Evolutionary conservation across 129 eudicot genomes (phyloP).

Genomic region (Arctium lappa): DNA sequence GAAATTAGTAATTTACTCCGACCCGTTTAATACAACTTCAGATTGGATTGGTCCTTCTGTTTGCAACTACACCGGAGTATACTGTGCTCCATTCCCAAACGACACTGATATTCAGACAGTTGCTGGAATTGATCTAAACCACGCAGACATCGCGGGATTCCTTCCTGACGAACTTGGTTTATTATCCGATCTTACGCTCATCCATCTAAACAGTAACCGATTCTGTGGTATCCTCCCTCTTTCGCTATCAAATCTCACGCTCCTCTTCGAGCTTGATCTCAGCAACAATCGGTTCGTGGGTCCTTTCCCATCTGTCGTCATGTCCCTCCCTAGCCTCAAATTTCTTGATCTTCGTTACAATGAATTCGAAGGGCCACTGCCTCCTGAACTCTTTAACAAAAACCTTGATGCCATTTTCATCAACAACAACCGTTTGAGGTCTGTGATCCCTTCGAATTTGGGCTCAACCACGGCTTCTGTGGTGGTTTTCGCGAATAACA

Average conservation of each 20-base stretch:
- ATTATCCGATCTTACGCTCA: slow-evolving; percentile 52
- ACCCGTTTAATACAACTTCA: slow-evolving; percentile 58
- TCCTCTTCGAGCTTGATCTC: slow-evolving; percentile 67
- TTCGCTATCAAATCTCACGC: slow-evolving; percentile 47
- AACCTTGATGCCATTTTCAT: slow-evolving; percentile 65
- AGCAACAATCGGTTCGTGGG: slow-evolving; percentile 86
- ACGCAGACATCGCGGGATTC: slow-evolving; percentile 64
- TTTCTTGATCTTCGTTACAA: slow-evolving; percentile 75
- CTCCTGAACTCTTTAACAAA: slow-evolving; percentile 49
- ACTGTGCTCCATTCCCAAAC: slow-evolving; percentile 49
- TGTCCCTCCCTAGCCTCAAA: slow-evolving; percentile 48
- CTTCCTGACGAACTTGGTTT: slow-evolving; percentile 69
- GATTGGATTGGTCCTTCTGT: slow-evolving; percentile 77
- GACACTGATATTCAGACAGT: slow-evolving; percentile 35
- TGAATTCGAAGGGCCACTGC: slow-evolving; percentile 70
- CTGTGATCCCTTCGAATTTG: slow-evolving; percentile 52
- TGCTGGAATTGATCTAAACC: slow-evolving; percentile 80
- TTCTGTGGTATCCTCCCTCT: slow-evolving; percentile 68
- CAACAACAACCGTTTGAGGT: slow-evolving; percentile 57
- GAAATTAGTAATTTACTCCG: slow-evolving; percentile 73
- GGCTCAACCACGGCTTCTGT: slow-evolving; percentile 59
- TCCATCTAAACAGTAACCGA: slow-evolving; percentile 69
- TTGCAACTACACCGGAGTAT: slow-evolving; percentile 69
- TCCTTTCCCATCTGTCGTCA: slow-evolving; percentile 63
- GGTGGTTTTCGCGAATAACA: slow-evolving; percentile 74